Evolutionary conservation across 805 yeast species (phyloP), one percentile per base, ranked within the genome.

Genomic region (Monosporozyma siamensis): DNA sequence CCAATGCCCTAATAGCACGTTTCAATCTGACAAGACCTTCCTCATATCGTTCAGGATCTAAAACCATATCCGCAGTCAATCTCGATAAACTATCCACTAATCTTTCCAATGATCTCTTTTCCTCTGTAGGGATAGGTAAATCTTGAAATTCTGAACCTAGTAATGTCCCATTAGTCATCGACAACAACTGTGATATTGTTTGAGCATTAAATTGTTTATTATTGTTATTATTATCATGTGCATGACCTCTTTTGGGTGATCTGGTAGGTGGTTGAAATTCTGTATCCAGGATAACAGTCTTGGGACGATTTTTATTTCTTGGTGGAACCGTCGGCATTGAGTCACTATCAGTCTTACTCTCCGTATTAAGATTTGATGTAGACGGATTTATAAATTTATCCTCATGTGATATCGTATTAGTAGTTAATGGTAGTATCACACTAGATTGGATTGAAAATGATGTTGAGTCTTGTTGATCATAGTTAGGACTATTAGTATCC

Each of bases 51-150:
- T 75, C 77, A 23, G 86, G 86, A 59, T 90, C 95, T 43, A 85
- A 59, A 42, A 88, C 82, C 85, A 92, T 87, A 56, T 88, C 96
- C 41, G 89, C 86, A 3, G 95, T 87, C 45, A 92, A 71, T 52
- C 92, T 72, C 31, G 92, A 80, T 38, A 90, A 68, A 2, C 94
- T 80, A 54, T 88, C 95, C 3, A 90, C 83, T 39, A 90, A 77
- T 61, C 86, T 79, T 55, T 90, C 97, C 34, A 90, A 68, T 32
- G 89, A 69, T 52, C 77, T 80, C 50, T 83, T 82, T 55, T 88
- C 95, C 45, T 80, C 81, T 0, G 72, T 64, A 8, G 90, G 88
- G 49, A 88, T 69, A 30, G 82, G 83, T 45, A 89, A 64, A 41
- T 77, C 76, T 34, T 79, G 76, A 56, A 88, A 84, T 51, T 86